These are phyloP conservation scores for Hydnomerulius pinastri DNA, from an alignment of 768 basidiomycete species.

Conservation along the genomic window DNA sequence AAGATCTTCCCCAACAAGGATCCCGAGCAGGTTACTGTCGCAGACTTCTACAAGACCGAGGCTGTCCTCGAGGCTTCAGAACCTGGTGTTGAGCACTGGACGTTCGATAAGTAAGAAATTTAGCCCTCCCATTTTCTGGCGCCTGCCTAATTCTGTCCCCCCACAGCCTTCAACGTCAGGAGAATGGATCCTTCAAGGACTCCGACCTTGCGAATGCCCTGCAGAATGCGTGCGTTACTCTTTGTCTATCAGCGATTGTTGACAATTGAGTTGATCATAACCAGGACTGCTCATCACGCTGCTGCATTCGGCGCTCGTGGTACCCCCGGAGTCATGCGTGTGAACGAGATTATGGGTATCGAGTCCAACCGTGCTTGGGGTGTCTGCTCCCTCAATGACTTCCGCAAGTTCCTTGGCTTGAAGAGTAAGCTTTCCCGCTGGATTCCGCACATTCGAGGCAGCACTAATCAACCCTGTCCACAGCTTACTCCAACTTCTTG, in stretches of 20 bases:
- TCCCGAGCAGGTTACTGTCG: conserved; percentile 44
- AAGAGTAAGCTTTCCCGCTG: conserved; percentile 50
- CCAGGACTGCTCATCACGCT: conserved; percentile 71
- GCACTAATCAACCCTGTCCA: conserved; percentile 1
- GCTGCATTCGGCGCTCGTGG: conserved; percentile 75
- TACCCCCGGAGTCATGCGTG: conserved; percentile 71
- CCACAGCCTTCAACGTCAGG: conserved; percentile 59
- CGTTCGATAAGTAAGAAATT: conserved; percentile 55
- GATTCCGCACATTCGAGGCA: too few species aligned
- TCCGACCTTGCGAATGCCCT: conserved; percentile 67
- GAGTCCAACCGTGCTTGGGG: conserved; percentile 78
- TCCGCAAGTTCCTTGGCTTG: conserved; percentile 77
- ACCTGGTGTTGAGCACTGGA: conserved; percentile 61
- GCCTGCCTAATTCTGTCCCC: conserved; percentile 7
- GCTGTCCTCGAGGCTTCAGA: conserved; percentile 40
- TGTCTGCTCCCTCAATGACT: conserved; percentile 82
- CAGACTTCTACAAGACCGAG: conserved; percentile 55
- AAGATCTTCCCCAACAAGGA: conserved; percentile 55
- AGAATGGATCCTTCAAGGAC: conserved; percentile 62
- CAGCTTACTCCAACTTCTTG: conserved; percentile 70
- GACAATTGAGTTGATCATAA: not conserved
- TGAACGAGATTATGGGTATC: conserved; percentile 86
- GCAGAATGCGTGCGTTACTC: conserved; percentile 59
- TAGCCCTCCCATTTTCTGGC: not conserved
- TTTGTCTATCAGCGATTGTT: not conserved